Evolutionary conservation across 2,329 filamentous ascomycete genomes (phyloP).

Genomic region (Tolypocladium ovalisporum): DNA sequence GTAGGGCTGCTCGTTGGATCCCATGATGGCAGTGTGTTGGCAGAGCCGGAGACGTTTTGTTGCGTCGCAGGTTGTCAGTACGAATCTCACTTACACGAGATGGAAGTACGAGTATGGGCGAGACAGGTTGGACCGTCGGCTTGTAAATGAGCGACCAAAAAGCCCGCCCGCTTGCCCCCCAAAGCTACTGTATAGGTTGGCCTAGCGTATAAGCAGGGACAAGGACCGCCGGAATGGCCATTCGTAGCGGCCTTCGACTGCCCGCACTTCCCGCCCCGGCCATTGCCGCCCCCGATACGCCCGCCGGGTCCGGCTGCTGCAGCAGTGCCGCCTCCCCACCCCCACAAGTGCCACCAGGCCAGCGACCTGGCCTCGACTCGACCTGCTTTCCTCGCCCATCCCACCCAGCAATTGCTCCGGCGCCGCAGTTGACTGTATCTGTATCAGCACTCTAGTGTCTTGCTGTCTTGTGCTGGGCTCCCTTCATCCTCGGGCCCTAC

Average conservation of each 20-base stretch:
- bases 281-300: not conserved
- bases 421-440: no score
- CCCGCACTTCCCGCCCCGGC: not conserved
- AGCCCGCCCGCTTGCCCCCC: no score
- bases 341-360: not conserved
- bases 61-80: not conserved
- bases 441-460: no score
- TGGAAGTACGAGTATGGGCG: not conserved
- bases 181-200: no score
- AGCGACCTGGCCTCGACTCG: no score
- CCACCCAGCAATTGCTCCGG: no score
- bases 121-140: no score
- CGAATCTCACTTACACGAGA: not conserved
- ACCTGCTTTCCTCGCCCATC: no score
- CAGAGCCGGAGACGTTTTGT: not conserved
- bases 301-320: not conserved
- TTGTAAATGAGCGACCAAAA: no score
- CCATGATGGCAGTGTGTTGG: not conserved
- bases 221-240: not conserved
- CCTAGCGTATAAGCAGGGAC: no score
- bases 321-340: no score
- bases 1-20: slow-evolving; percentile 5
- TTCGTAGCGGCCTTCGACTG: not conserved
- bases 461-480: not conserved
- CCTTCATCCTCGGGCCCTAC: not conserved